A percentile compares a stretch with the other conserved stretches of the same genome.
Conservation (phyloP, 257 asterid genomes). For the Coffea canephora region DNA sequence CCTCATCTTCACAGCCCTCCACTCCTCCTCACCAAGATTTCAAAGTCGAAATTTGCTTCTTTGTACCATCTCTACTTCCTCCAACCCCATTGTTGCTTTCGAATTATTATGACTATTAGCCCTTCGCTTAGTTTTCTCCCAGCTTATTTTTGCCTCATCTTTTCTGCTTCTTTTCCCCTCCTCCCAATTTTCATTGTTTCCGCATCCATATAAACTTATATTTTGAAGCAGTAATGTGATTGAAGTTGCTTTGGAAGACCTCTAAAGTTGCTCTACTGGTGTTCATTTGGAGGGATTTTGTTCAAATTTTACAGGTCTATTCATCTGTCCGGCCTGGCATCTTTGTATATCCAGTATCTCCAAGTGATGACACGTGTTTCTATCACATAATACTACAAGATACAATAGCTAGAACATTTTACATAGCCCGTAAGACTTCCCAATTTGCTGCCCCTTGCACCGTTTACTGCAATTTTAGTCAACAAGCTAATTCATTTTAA, state of each 20-base stretch:
- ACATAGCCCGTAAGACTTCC: neutral
- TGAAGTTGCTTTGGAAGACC: neutral
- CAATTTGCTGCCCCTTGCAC: neutral
- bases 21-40: neutral
- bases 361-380: neutral
- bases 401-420: neutral
- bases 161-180: neutral
- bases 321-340: neutral
- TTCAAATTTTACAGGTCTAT: neutral
- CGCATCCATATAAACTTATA: no score
- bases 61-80: neutral
- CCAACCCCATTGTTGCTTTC: neutral
- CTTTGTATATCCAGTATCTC: neutral
- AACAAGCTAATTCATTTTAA: neutral
- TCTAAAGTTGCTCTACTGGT: neutral
- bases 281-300: neutral
- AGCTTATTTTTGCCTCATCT: neutral
- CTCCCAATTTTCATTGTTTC: neutral
- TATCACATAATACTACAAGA: neutral
- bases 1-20: no score
- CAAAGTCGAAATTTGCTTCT: neutral
- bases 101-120: neutral
- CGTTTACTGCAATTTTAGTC: neutral
- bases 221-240: neutral
- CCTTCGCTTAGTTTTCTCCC: neutral